Percentiles rank a stretch among this genome's conserved stretches.
Evolutionary conservation across 306 rosid species (phyloP).

Genomic region (Crotalaria pallida): DNA sequence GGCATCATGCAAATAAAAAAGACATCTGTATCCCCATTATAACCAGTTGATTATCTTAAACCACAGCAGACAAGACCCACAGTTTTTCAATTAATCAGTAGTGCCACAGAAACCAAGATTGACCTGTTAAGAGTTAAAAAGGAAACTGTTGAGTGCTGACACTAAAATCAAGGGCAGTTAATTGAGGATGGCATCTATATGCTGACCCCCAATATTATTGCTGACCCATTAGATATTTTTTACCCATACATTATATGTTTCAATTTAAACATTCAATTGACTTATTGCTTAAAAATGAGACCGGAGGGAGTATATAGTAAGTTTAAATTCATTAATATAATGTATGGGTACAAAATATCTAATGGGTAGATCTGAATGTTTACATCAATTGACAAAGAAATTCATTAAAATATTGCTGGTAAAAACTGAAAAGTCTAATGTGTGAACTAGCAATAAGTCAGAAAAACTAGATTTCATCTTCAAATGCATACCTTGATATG

Average conservation of each 20-base stretch:
- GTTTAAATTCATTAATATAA: not conserved
- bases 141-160: not conserved
- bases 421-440: slow-evolving; percentile 1
- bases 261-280: too few species aligned
- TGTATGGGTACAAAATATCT: not conserved
- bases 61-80: not conserved
- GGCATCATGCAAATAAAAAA: not conserved
- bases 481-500: slow-evolving; percentile 59
- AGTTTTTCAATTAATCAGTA: not conserved
- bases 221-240: too few species aligned
- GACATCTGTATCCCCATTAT: not conserved
- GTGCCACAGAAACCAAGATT: not conserved
- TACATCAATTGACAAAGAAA: slow-evolving; percentile 4
- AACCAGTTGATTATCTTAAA: not conserved
- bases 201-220: too few species aligned
- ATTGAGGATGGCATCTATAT: not conserved
- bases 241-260: too few species aligned
- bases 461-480: not conserved
- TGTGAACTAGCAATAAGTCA: not conserved
- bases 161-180: not conserved
- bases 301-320: too few species aligned
- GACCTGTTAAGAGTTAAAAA: not conserved
- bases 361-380: not conserved
- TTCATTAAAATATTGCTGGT: not conserved
- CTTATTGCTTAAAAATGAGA: too few species aligned